A percentile compares a stretch with the other conserved stretches of the same genome.
Evolutionary conservation across 306 rosid genomes (phyloP).

Genomic region (Abrus pulchellus): DNA sequence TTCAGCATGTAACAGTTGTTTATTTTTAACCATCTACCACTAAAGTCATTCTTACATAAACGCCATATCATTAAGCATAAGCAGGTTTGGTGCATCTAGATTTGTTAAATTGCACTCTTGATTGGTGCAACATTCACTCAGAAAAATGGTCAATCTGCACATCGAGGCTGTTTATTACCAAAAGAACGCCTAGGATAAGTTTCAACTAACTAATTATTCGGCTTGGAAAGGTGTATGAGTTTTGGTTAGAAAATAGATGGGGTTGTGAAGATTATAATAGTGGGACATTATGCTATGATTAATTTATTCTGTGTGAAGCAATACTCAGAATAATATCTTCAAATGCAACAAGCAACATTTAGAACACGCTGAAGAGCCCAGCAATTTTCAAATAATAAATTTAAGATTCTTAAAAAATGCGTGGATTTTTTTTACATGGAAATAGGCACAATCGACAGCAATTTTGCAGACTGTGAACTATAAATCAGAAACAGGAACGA

Average conservation of each 20-base stretch:
- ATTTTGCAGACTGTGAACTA: conserved; percentile 27
- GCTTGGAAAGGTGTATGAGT: background rate
- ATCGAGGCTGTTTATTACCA: conserved; percentile 21
- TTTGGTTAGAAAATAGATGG: conserved; percentile 10
- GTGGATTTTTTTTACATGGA: conserved; percentile 11
- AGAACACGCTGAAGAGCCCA: conserved; percentile 4
- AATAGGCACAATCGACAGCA: conserved; percentile 28
- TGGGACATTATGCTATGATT: conserved; percentile 35
- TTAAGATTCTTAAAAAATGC: conserved; percentile 40
- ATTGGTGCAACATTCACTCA: conserved; percentile 61
- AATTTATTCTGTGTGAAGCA: conserved; percentile 42
- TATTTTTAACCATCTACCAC: too few relatives aligned
- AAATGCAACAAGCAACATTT: conserved; percentile 35
- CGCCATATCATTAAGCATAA: conserved; percentile 28
- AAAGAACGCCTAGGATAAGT: background rate
- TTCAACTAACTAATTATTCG: conserved; percentile 20
- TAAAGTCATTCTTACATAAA: background rate
- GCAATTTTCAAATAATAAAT: conserved; percentile 10
- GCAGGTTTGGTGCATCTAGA: conserved; percentile 56
- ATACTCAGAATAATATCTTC: conserved; percentile 24
- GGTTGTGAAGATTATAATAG: background rate
- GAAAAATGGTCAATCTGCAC: conserved; percentile 32
- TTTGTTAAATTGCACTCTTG: conserved; percentile 34
- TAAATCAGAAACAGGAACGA: conserved; percentile 44
- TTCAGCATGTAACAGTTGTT: too few relatives aligned